Base-by-base conservation (phyloP, 2,329 filamentous ascomycete genomes). In the Colletotrichum camelliae region DNA sequence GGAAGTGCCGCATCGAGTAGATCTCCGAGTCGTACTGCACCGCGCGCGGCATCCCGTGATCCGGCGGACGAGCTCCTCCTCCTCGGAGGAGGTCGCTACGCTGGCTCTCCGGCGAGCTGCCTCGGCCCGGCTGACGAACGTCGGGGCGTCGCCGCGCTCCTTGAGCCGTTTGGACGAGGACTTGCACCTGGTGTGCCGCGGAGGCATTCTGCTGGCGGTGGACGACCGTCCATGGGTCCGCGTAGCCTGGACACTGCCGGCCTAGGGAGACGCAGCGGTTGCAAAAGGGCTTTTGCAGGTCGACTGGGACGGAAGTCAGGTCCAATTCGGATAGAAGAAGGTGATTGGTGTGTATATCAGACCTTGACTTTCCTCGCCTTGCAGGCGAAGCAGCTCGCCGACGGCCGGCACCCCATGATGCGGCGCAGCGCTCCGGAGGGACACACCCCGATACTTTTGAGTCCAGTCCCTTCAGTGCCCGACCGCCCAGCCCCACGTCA, bases 191-290 rank as follows among this genome's bases (percentile, higher is more conserved):
- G 12, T 69, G 31, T 1, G 72, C 75, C 6, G 68, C 72, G 12
- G 37, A 52, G 5, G 64, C 68, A 15, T 77, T 69, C 39, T 77
- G 72, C 60, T 75, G 68, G 48, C 75, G 75, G 24, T 72, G 72
- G 8, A 86, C 82, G 39, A 86, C 82, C 52, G 85, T 84, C 62
- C 85, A 81, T 68, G 83, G 81, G 74, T 85, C 82, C 12, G 84
- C 81, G 70, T 86, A 86, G 8, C 85, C 85, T 1, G 85, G 85
- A 24, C 85, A 86, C n/a, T 83, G 79, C 37, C 79, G 79, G 52
- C 85, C 85, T 74, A 86, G 85, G 70, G 84, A 85, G 78, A 80
- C 79, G 77, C 85, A 86, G 79, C 85, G 81, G 70, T 84, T 81
- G 72, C 85, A 86, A 4, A 78, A 80, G 4, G 85, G 85, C 27